Evolutionary conservation across 2,329 filamentous ascomycete genomes (phyloP).

Genomic region (Xylariaceae sp.): DNA sequence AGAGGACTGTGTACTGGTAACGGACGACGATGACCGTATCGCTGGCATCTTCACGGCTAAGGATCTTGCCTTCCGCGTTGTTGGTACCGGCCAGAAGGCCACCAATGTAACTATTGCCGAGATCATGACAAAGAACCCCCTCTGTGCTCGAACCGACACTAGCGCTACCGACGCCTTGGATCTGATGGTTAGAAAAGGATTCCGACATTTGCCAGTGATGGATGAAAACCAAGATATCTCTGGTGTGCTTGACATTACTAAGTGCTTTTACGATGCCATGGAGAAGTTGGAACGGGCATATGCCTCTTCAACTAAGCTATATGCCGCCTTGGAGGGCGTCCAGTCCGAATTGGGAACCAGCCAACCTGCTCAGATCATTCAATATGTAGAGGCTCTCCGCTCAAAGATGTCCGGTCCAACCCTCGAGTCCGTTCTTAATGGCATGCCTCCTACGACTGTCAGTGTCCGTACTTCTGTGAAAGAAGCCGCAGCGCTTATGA

Average conservation of each 20-base stretch:
- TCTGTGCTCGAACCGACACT: constrained; percentile 94
- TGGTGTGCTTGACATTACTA: constrained; percentile 96
- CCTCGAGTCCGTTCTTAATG: constrained; percentile 87
- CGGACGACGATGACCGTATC: constrained; percentile 95
- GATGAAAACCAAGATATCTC: constrained; percentile 99
- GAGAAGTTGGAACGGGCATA: constrained; percentile 98
- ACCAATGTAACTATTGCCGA: constrained; percentile 88
- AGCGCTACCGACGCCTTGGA: constrained; percentile 96
- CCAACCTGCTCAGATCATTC: constrained; percentile 97
- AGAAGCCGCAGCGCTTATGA: constrained; percentile 93
- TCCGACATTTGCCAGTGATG: constrained; percentile 97
- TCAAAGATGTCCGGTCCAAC: constrained; percentile 98
- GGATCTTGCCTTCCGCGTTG: constrained; percentile 94
- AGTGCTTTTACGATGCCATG: constrained; percentile 99
- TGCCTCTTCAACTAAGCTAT: constrained; percentile 94
- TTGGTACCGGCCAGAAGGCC: constrained; percentile 84
- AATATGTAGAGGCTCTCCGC: constrained; percentile 93
- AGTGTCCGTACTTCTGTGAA: constrained; percentile 94
- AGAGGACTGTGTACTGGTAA: constrained; percentile 95
- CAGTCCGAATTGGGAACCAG: constrained; percentile 94
- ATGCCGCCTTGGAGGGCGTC: constrained; percentile 94
- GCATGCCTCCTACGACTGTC: constrained; percentile 86
- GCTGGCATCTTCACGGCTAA: constrained; percentile 99
- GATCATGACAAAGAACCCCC: constrained; percentile 99
- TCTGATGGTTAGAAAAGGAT: constrained; percentile 96